A percentile compares a stretch with the other conserved stretches of the same genome.
These are phyloP conservation scores for Candolleomyces efflorescens DNA, from an alignment of 768 basidiomycete species.

Conservation along the genomic window DNA sequence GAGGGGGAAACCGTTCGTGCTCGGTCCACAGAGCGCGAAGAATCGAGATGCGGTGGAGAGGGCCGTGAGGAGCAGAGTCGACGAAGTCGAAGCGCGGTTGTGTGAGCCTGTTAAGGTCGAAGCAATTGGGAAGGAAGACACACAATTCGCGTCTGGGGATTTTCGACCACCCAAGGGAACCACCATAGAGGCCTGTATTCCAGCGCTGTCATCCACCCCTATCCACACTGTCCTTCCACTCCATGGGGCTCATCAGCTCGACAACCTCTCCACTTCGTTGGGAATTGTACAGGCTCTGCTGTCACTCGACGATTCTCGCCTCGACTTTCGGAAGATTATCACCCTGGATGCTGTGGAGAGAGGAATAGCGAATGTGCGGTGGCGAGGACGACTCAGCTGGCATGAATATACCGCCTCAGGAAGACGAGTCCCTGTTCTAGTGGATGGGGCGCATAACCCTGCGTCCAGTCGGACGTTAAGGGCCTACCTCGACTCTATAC, in stretches of 20 bases:
- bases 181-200: slow-evolving; percentile 37
- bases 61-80: slow-evolving; percentile 25
- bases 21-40: slow-evolving; percentile 58
- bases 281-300: slow-evolving; percentile 39
- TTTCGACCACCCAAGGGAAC: slow-evolving; percentile 35
- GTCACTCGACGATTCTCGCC: slow-evolving; percentile 41
- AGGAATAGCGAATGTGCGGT: slow-evolving; percentile 60
- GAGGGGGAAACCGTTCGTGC: slow-evolving; percentile 52
- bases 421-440: slow-evolving; percentile 46
- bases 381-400: slow-evolving; percentile 86
- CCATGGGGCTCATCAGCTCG: slow-evolving; percentile 78
- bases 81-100: slow-evolving; percentile 40
- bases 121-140: slow-evolving; percentile 33
- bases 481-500: background rate
- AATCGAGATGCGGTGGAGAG: slow-evolving; percentile 48
- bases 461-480: slow-evolving; percentile 9
- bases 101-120: slow-evolving; percentile 38
- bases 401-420: slow-evolving; percentile 28
- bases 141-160: slow-evolving; percentile 20
- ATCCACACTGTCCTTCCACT: slow-evolving; percentile 58
- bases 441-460: slow-evolving; percentile 93
- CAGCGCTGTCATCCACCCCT: slow-evolving; percentile 35
- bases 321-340: slow-evolving; percentile 30
- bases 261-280: slow-evolving; percentile 74
- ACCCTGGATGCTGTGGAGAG: slow-evolving; percentile 42